Evolutionary conservation across 2,329 filamentous ascomycete species (phyloP).

Genomic region (Aureobasidium uvarum): DNA sequence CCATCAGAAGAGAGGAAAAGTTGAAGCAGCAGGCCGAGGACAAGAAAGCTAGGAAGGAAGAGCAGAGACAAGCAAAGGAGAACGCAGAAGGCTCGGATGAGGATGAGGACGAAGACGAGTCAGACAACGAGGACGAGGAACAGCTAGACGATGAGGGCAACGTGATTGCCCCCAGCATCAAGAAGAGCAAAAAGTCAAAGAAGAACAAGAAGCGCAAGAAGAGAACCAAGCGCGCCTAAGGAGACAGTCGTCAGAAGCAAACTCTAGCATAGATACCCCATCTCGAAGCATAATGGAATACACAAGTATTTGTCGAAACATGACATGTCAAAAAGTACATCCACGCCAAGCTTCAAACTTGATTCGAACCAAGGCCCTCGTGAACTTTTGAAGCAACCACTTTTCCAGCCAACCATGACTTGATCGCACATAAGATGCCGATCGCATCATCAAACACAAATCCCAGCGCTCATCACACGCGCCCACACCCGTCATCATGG

Average conservation of each 20-base stretch:
- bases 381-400: neutral
- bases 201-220: conserved; percentile 39
- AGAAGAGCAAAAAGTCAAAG: conserved; percentile 29
- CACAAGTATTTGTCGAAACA: neutral
- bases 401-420: conserved; percentile 2
- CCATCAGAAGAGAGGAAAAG: conserved; percentile 29
- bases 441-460: neutral
- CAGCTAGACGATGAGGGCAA: conserved; percentile 30
- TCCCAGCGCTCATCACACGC: neutral
- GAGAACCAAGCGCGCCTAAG: conserved; percentile 36
- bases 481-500: conserved; percentile 59
- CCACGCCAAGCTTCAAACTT: conserved; percentile 2
- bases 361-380: neutral
- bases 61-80: conserved; percentile 31
- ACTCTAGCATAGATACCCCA: conserved; percentile 19
- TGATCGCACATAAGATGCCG: conserved; percentile 13
- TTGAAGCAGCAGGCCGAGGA: conserved; percentile 26
- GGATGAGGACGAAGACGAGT: conserved; percentile 29
- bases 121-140: conserved; percentile 30
- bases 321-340: conserved; percentile 9
- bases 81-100: conserved; percentile 25
- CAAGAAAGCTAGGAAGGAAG: conserved; percentile 31
- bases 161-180: conserved; percentile 9
- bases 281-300: neutral
- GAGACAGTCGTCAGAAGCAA: neutral